Conservation (phyloP, 73 alveolate genomes). For the Durusdinium trenchii region DNA sequence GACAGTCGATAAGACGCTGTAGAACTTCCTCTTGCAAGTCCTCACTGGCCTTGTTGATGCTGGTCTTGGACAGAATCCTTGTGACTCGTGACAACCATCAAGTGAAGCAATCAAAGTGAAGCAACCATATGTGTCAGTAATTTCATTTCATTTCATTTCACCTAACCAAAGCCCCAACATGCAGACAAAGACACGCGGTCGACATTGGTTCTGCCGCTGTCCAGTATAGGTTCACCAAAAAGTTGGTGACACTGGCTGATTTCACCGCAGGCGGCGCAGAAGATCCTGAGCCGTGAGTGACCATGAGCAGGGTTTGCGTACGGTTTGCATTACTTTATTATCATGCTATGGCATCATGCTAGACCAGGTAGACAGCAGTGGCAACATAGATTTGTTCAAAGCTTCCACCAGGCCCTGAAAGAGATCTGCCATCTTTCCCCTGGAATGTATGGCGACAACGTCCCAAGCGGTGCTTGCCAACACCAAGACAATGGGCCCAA, state of each 20-base stretch:
- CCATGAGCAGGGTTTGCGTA: neutral
- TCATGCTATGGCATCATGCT: neutral
- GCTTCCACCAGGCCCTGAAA: neutral
- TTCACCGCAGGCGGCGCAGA: neutral
- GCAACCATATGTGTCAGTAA: no score
- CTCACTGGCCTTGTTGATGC: neutral
- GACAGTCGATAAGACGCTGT: neutral
- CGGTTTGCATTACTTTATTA: no score
- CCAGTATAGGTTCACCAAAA: neutral
- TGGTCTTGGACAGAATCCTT: conserved; percentile 2
- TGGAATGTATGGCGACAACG: neutral
- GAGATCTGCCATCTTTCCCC: neutral
- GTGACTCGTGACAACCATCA: no score
- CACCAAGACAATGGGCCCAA: neutral
- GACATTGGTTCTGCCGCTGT: conserved; percentile 5
- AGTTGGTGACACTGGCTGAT: conserved; percentile 19
- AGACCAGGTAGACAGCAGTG: no score
- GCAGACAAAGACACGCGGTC: neutral
- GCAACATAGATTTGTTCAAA: no score
- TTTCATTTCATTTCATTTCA: neutral
- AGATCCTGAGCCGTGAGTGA: conserved; percentile 18
- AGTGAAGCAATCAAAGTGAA: no score
- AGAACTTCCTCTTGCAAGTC: neutral
- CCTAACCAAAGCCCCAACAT: neutral
- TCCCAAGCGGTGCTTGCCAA: neutral